Percentiles rank a stretch among this genome's conserved stretches.
Evolutionary conservation across 345 rosid species (phyloP).

Genomic region (Lumnitzera racemosa): DNA sequence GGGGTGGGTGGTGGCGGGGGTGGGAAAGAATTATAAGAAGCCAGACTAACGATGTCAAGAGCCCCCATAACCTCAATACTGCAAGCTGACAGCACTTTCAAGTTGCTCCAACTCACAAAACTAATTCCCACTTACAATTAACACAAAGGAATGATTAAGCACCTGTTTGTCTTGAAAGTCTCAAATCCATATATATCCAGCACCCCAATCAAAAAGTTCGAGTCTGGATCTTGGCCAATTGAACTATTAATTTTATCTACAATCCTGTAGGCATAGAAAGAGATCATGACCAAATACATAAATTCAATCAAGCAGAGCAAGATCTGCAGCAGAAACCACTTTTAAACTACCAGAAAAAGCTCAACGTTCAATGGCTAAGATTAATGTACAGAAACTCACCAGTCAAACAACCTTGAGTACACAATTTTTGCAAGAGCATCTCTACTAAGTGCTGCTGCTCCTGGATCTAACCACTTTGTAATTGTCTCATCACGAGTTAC

Average conservation of each 20-base stretch:
- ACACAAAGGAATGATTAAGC: conserved; percentile 54
- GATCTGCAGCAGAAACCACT: not conserved
- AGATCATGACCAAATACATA: conserved; percentile 7
- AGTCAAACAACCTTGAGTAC: conserved; percentile 91
- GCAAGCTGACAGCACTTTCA: not conserved
- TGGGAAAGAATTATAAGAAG: no score
- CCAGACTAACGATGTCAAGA: no score
- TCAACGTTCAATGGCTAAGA: not conserved
- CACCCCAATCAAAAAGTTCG: conserved; percentile 87
- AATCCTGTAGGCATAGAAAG: conserved; percentile 50
- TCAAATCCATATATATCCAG: conserved; percentile 99
- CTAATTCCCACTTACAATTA: conserved; percentile 22
- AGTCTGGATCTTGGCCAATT: conserved; percentile 93
- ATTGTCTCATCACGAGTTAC: conserved; percentile 98
- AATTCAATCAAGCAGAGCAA: no score
- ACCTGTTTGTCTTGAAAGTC: conserved; percentile 99
- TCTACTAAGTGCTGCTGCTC: conserved; percentile 73
- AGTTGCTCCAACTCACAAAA: conserved; percentile 16
- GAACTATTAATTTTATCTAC: conserved; percentile 88
- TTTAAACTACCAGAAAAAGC: not conserved
- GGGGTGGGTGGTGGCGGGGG: no score
- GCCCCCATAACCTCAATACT: no score
- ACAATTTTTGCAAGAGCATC: conserved; percentile 96
- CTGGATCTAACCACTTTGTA: conserved; percentile 93
- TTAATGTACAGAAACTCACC: conserved; percentile 42